Base-by-base conservation (phyloP, 352 stramenopile species). In the Phytophthora ramorum region DNA sequence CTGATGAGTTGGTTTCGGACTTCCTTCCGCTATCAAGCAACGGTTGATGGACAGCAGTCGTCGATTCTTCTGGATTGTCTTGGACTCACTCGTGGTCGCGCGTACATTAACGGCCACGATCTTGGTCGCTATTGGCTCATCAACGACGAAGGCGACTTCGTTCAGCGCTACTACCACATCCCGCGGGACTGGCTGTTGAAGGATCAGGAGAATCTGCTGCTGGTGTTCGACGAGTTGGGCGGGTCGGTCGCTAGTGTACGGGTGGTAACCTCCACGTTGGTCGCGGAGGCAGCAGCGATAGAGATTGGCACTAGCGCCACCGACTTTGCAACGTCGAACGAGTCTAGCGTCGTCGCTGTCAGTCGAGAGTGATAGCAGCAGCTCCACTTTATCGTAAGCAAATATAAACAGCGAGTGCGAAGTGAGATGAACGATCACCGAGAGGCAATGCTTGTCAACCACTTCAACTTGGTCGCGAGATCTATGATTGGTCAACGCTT, bases 91-190 rank as follows among this genome's bases (percentile, higher is more conserved):
- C 81, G 83, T 47, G 83, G 83, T 14, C 81, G 77, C 4, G 62
- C 73, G 28, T 92, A 80, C 57, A 71, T 92, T 4, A 92, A 92
- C 51, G 83, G 83, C 20, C 75, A 89, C 49, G 77, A 87, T 22
- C 48, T 92, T n/a, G 83, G 83, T 3, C 83, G 83, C 56, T 85
- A 84, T 61, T 92, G 83, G 83, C 65, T 90, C 22, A 79, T 88
- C 43, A 78, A 77, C 56, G 58, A 83, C 44, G 56, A 79, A 34
- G 83, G 69, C 12, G 53, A 79, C 30, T 87, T 82, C 37, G 69
- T 87, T n/a, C 83, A 92, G 60, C 83, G 73, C 16, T 89, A 90
- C 54, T 92, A 92, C 45, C 71, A 90, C 34, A 69, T 92, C 32
- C 81, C 83, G 7, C 58, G 44, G 3, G 79, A 89, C 54, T 92